Evolutionary conservation across 345 rosid genomes (phyloP).

Genomic region (Schrenkiella parvula): DNA sequence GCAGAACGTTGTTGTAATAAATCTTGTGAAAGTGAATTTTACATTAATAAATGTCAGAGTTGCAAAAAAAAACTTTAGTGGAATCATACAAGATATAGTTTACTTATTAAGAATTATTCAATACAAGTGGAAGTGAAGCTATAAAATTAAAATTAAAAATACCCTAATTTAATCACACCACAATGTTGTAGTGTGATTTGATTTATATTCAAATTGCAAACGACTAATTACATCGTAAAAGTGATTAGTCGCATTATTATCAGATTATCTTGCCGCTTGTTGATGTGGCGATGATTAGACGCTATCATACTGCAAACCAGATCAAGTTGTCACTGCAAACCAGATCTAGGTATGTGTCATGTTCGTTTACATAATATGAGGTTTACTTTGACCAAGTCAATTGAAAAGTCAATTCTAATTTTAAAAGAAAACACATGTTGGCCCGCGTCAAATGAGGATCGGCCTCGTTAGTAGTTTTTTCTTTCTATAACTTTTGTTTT

Average conservation of each 20-base stretch:
- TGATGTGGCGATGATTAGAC: not conserved
- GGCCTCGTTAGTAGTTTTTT: too few species aligned
- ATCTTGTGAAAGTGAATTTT: conserved; percentile 1
- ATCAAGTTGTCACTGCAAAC: not conserved
- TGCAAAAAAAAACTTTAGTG: not conserved
- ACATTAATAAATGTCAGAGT: not conserved
- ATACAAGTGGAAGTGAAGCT: not conserved
- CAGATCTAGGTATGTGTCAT: not conserved
- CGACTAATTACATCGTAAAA: too few species aligned
- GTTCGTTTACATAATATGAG: not conserved
- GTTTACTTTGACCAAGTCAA: not conserved
- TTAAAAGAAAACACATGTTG: not conserved
- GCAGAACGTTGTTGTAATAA: conserved; percentile 12
- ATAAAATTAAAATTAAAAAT: too few species aligned
- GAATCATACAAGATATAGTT: not conserved
- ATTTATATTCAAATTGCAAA: too few species aligned
- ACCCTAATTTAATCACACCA: not conserved
- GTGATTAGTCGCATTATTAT: too few species aligned
- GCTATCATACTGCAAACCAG: not conserved
- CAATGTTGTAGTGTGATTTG: too few species aligned
- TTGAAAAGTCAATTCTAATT: not conserved
- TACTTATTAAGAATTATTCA: too few species aligned
- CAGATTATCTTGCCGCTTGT: too few species aligned
- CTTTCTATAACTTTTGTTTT: not conserved
- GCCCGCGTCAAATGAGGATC: not conserved